phyloP scores from a whole-genome alignment of 106 monocot species.

The Dioscorea alata region DNA sequence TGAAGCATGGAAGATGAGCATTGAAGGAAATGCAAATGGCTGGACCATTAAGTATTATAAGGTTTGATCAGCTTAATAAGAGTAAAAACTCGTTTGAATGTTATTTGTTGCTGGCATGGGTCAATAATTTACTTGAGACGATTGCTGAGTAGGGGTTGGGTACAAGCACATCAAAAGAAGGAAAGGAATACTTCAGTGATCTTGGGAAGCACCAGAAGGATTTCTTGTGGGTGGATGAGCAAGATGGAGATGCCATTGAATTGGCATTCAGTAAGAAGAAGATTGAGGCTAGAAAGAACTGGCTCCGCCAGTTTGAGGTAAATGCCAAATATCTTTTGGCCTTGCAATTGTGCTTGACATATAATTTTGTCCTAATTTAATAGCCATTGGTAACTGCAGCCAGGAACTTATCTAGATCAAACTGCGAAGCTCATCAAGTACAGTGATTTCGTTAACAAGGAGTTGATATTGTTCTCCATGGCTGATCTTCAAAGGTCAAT shows the following conservation, averaged over 20 bases:
- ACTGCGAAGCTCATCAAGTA: conserved; percentile 63
- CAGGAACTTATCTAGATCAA: conserved; percentile 85
- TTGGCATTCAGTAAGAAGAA: conserved; percentile 98
- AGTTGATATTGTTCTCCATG: conserved; percentile 82
- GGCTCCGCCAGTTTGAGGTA: conserved; percentile 95
- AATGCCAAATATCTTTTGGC: not conserved
- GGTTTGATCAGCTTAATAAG: conserved; percentile 31
- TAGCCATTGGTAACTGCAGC: conserved; percentile 29
- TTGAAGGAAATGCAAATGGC: conserved; percentile 55
- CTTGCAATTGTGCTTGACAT: not conserved
- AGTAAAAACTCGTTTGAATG: too few species aligned
- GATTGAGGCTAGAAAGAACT: conserved; percentile 86
- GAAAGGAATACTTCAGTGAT: conserved; percentile 78
- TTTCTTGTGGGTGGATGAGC: conserved; percentile 69
- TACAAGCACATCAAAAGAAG: conserved; percentile 87
- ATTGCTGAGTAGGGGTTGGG: conserved; percentile 62
- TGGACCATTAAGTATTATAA: conserved; percentile 98
- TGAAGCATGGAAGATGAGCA: conserved; percentile 87
- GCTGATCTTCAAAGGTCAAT: conserved; percentile 93
- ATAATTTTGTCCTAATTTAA: not conserved
- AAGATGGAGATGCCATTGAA: conserved; percentile 91
- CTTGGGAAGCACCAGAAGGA: conserved; percentile 73
- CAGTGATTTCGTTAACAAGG: conserved; percentile 97
- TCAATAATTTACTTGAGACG: not conserved
- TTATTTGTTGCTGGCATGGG: too few species aligned